Evolutionary conservation across 2,329 filamentous ascomycete species (phyloP).

Genomic region (Raffaelea ambrosiae): DNA sequence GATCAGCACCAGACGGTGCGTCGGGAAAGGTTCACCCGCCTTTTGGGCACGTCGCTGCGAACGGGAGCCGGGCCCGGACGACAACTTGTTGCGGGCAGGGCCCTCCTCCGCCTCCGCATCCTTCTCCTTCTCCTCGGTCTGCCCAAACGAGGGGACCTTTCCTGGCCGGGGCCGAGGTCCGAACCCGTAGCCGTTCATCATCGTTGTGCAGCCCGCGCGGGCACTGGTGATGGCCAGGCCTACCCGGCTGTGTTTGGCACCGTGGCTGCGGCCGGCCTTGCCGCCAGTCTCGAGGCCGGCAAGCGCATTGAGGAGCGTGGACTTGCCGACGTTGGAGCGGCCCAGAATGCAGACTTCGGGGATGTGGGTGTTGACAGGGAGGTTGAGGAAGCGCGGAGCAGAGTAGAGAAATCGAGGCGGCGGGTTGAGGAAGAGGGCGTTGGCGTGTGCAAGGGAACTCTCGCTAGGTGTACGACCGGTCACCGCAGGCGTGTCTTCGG

Average conservation of each 20-base stretch:
- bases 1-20: slow-evolving; percentile 33
- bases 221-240: slow-evolving; percentile 42
- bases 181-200: slow-evolving; percentile 49
- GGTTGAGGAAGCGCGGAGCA: slow-evolving; percentile 36
- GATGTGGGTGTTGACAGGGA: slow-evolving; percentile 40
- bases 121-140: slow-evolving; percentile 12
- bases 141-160: no score
- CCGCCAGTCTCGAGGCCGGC: slow-evolving; percentile 34
- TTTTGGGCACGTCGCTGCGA: slow-evolving; percentile 11
- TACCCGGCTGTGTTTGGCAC: slow-evolving; percentile 28
- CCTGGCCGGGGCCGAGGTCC: slow-evolving; percentile 28
- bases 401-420: slow-evolving; percentile 37
- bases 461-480: slow-evolving; percentile 3
- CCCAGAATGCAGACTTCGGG: slow-evolving; percentile 70
- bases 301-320: slow-evolving; percentile 77
- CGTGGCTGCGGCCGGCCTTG: slow-evolving; percentile 19
- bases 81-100: background rate
- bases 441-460: slow-evolving; percentile 14
- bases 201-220: slow-evolving; percentile 42
- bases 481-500: slow-evolving; percentile 6
- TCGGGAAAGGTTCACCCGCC: slow-evolving; percentile 29
- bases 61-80: slow-evolving; percentile 5
- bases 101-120: background rate
- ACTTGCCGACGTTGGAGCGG: slow-evolving; percentile 85
- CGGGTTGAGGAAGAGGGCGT: slow-evolving; percentile 17